Evolutionary conservation across 257 asterid genomes (phyloP), one percentile per base, ranked within the genome.

Genomic region (Capsicum pubescens): DNA sequence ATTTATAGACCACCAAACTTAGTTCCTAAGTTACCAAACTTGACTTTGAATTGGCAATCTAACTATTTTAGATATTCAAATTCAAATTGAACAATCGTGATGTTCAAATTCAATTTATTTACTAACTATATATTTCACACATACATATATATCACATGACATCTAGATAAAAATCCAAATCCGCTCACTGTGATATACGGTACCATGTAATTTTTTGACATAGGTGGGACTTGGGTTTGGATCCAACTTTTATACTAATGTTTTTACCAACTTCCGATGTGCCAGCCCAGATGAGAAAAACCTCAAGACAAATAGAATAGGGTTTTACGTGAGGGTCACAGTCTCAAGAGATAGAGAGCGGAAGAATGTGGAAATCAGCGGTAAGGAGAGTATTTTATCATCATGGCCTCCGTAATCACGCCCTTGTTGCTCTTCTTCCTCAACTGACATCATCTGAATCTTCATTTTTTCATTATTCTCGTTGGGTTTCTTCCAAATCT

Each of bases 291-390:
- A 26, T 26, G 2, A 26, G 32, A 26, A 26, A 26, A 26, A 26
- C 32, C 32, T 26, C 32, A 2, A 26, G 2, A 26, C 32, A 26
- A 26, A 26, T 26, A 26, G 32, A 26, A 26, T 26, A 76, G 44
- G 5, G 44, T 39, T 3, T 39, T 39, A 39, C 44, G 44, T 3
- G 44, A 39, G 44, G 44, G 17, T 26, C 32, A 26, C 32, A 59
- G 19, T 26, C 32, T 26, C 32, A 26, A 81, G 77, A 55, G 13
- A 9, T 4, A 67, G 19, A 54, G 76, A 63, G 32, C 39, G 36
- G 2, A 10, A 71, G 35, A 72, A 82, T 82, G 84, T 82, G 80
- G 84, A 67, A 80, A 82, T n/a, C 79, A 42, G 63, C 68, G 56
- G 12, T 82, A 59, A 66, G 39, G 64, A 80, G 70, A 58, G 52